Base-by-base conservation (phyloP, 2,329 filamentous ascomycete species). In the Penicillium nordicum region DNA sequence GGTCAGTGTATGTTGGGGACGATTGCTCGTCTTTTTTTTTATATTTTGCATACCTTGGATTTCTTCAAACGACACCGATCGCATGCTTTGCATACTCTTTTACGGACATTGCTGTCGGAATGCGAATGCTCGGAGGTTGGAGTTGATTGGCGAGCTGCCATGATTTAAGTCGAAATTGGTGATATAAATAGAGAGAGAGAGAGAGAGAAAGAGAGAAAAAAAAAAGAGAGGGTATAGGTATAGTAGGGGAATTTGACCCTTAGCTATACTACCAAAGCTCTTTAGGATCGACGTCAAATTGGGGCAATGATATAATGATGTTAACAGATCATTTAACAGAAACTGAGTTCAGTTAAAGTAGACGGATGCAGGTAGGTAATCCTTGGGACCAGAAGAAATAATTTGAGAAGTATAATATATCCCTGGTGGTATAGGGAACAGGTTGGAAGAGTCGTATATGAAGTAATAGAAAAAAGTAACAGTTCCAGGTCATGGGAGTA, bases 11-110 rank as follows among this genome's bases (percentile, higher is more conserved):
- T 59, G 63, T 18, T 34, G 11, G 16, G n/a, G 52, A 55, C 56
- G 59, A 59, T 62, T 53, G 46, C 53, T 42, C 53, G 25, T 36
- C 37, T 49, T 42, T 18, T 42, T 18, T 30, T 4, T 46, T 43
- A 21, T 34, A 29, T n/a, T 49, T 45, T 58, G 64, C 72, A 57
- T 74, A 82, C 82, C 77, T 87, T 87, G 68, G 84, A 86, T 69
- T 87, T 87, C 73, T 87, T 87, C 56, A 86, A 65, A 46, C 84
- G 78, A 74, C 84, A 87, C 57, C 84, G 79, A 72, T 87, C 84
- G 71, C 84, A 87, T 25, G 84, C 84, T 73, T 87, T 87, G 71
- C 84, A 85, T 38, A 87, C 84, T 66, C 84, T 78, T 73, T 87
- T 87, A 63, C 84, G 73, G 37, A 75, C 77, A 61, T 78, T 79